Evolutionary conservation across 192 early-diverging fungal species (phyloP).

Genomic region (Coemansia sp.): DNA sequence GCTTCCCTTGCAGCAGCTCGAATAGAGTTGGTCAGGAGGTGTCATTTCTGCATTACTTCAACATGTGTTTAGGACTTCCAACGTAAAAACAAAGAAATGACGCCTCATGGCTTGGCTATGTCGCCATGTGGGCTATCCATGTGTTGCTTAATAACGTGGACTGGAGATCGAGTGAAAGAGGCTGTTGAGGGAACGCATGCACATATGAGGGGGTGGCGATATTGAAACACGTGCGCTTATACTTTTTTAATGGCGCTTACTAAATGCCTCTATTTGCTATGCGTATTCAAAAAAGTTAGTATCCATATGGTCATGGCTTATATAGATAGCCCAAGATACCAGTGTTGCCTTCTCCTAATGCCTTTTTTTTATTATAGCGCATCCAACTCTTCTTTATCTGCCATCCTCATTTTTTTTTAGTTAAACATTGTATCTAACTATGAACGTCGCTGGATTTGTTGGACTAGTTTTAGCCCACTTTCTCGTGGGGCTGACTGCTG

Average conservation of each 20-base stretch:
- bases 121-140: constrained; percentile 6
- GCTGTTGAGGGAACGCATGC: not conserved
- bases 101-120: not conserved
- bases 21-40: not conserved
- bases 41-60: not conserved
- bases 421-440: not conserved
- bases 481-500: constrained; percentile 19
- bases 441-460: constrained; percentile 15
- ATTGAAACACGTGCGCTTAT: not conserved
- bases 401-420: not conserved
- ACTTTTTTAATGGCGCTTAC: not conserved
- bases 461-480: constrained; percentile 21
- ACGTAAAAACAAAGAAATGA: not conserved
- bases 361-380: not conserved
- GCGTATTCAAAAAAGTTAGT: not conserved
- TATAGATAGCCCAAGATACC: not conserved
- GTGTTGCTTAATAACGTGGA: not conserved
- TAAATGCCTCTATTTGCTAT: not conserved
- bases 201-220: not conserved
- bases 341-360: not conserved
- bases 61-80: not conserved
- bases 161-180: not conserved
- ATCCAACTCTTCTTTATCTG: not conserved
- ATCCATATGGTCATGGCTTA: not conserved
- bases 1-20: not conserved